These are phyloP conservation scores for Sinapis alba DNA, from an alignment of 441 rosid genomes.

Conservation along the genomic window DNA sequence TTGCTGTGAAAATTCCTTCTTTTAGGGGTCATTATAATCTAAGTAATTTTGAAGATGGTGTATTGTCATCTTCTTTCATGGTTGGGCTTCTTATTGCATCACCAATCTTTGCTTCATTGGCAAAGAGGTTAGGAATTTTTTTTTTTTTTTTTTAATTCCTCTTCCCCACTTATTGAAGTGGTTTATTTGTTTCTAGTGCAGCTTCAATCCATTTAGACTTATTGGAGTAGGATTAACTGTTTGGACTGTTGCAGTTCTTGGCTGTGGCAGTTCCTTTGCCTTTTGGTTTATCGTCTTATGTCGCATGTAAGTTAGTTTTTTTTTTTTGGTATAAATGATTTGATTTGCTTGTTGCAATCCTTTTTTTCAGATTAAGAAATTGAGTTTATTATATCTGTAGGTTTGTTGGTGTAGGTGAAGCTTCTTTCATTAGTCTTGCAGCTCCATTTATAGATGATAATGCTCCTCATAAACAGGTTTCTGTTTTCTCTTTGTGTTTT, in stretches of 20 bases:
- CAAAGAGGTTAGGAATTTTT: slow-evolving; percentile 62
- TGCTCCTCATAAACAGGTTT: slow-evolving; percentile 82
- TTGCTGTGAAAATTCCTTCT: background rate
- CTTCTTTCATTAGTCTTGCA: slow-evolving; percentile 96
- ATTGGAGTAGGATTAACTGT: slow-evolving; percentile 88
- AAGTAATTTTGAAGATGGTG: slow-evolving; percentile 87
- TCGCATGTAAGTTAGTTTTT: slow-evolving; percentile 66
- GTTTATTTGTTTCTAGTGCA: slow-evolving; percentile 45
- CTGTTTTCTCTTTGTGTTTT: background rate
- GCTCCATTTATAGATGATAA: slow-evolving; percentile 97
- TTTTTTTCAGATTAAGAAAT: background rate
- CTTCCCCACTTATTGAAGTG: background rate
- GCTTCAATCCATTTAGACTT: slow-evolving; percentile 89
- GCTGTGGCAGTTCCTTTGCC: slow-evolving; percentile 78
- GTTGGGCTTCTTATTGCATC: slow-evolving; percentile 90
- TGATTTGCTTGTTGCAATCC: background rate
- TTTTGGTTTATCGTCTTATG: slow-evolving; percentile 84
- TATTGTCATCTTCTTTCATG: slow-evolving; percentile 92
- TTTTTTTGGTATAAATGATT: background rate
- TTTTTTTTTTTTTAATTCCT: background rate
- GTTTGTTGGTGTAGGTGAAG: slow-evolving; percentile 98
- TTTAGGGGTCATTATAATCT: slow-evolving; percentile 76
- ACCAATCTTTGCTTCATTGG: slow-evolving; percentile 89
- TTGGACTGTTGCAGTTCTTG: slow-evolving; percentile 81
- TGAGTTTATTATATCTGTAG: slow-evolving; percentile 39